Conservation (phyloP, 2,329 filamentous ascomycete species). For the Plenodomus biglobosus region DNA sequence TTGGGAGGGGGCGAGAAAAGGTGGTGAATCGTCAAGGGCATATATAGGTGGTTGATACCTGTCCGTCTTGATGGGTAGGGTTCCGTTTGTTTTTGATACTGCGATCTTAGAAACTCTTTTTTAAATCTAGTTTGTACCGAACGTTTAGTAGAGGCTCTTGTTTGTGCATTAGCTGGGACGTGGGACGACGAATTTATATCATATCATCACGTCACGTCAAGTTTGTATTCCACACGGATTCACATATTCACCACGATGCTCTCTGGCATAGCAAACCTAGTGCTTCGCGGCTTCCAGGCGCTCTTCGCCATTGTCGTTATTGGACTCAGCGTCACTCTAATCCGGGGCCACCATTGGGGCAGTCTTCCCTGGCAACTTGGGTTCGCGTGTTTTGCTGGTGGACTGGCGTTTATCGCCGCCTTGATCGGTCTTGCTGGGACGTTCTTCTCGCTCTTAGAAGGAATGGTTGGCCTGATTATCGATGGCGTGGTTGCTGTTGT, state of each 20-base stretch:
- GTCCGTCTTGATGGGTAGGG: background rate
- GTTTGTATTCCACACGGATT: background rate
- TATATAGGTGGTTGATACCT: background rate
- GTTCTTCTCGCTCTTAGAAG: conserved; percentile 18
- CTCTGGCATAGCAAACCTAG: conserved; percentile 6
- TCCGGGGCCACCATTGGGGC: conserved; percentile 18
- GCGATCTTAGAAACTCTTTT: background rate
- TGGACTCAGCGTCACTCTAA: conserved; percentile 21
- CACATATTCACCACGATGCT: conserved; percentile 1
- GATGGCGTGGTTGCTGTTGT: conserved; percentile 13
- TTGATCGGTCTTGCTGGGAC: conserved; percentile 18
- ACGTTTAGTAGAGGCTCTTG: too few relatives aligned
- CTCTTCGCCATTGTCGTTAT: conserved; percentile 26
- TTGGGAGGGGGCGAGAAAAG: background rate
- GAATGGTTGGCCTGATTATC: conserved; percentile 12
- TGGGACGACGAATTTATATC: background rate
- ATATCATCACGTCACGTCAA: background rate
- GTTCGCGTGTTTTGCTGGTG: conserved; percentile 22
- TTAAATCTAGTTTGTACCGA: too few relatives aligned
- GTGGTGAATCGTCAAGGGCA: background rate
- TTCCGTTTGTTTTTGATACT: background rate
- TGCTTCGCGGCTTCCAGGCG: conserved; percentile 20
- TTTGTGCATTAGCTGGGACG: background rate
- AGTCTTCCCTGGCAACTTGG: conserved; percentile 9
- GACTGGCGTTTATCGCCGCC: conserved; percentile 17